Evolutionary conservation across 176 grass and related monocot species (phyloP).

Genomic region (Oryza rufipogon): DNA sequence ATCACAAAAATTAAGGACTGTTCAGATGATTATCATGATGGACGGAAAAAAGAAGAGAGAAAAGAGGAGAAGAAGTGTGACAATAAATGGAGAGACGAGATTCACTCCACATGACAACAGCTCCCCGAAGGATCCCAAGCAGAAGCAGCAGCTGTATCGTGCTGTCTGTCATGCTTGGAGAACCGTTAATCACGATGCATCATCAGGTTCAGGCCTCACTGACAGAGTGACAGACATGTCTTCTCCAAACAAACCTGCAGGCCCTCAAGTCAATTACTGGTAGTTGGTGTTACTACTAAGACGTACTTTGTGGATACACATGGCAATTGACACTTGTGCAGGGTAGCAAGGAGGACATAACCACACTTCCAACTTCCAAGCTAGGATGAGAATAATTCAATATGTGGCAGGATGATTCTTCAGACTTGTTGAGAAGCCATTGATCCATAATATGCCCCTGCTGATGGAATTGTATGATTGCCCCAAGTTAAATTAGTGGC

Average conservation of each 20-base stretch:
- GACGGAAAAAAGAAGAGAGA: not conserved
- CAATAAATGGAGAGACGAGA: not conserved
- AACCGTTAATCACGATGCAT: not conserved
- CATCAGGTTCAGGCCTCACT: not conserved
- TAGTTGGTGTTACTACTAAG: not conserved
- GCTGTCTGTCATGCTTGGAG: not conserved
- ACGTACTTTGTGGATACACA: not conserved
- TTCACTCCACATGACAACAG: not conserved
- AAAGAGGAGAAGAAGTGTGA: not conserved
- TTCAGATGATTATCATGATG: not conserved
- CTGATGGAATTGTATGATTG: not conserved
- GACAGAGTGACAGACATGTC: not conserved
- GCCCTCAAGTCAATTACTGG: not conserved
- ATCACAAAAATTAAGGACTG: not conserved
- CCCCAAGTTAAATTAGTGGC: conserved; percentile 28
- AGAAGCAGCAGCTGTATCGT: not conserved
- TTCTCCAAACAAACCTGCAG: not conserved
- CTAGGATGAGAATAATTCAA: not conserved
- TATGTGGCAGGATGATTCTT: not conserved
- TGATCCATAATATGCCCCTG: not conserved
- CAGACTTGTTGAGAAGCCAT: conserved; percentile 7
- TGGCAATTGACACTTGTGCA: not conserved
- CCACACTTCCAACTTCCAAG: not conserved
- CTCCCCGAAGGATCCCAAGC: not conserved
- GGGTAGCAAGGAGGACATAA: not conserved